Base-by-base conservation (phyloP, 345 rosid species). In the Acer campestre region DNA sequence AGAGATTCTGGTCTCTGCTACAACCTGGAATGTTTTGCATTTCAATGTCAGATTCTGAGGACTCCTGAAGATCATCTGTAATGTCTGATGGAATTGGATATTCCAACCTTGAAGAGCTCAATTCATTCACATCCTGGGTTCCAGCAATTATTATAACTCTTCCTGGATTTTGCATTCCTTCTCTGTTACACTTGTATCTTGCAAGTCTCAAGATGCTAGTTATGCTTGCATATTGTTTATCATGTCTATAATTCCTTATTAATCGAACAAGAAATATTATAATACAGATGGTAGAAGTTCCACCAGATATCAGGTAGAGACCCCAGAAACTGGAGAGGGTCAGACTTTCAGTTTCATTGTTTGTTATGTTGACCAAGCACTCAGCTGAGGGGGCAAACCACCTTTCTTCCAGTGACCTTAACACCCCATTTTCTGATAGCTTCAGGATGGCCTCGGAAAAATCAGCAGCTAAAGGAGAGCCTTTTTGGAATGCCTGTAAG, bases 401-500 rank as follows among this genome's bases (percentile, higher is more conserved):
- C 2, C 63, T 14, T 4, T 82, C 49, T 80, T 82, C 77, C 44
- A 85, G 62, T 0, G 17, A 0, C 61, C 70, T 72, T 7, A 88
- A 68, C 14, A 16, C 46, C 29, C 92, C 90, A 2, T 75, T 62
- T 55, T 86, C 87, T 7, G 88, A 85, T 25, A 86, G 78, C 55
- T 64, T 49, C 13, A 88, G 61, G 49, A 88, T 88, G 16, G 86
- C 90, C 68, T 76, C 76, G 1, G 90, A 85, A 62, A 88, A 77
- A 46, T 86, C 87, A 5, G 70, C 68, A 17, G 86, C 80, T 10
- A 86, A 64, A 13, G 83, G 82, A 56, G 90, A 85, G 31, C 84
- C 87, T 49, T 85, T 83, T 40, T 82, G 89, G 61, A 88, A 88
- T 10, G 55, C 91, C 91, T 86, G 72, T 7, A 75, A 23, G 65